Conservation (phyloP, 768 basidiomycete genomes). For the Baorangia bicolor region DNA sequence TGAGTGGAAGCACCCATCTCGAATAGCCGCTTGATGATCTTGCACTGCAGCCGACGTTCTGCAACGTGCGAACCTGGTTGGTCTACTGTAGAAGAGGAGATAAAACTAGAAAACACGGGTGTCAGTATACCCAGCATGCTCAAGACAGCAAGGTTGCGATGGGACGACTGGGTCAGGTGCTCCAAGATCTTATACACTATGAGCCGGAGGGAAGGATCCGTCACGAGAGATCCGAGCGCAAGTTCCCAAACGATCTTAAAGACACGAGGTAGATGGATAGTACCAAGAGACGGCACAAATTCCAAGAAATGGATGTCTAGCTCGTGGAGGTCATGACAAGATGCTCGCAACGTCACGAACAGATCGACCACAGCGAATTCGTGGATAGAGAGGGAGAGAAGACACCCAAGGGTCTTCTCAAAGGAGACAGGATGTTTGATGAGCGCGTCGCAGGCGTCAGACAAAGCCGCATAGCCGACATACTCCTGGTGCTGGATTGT, state of each 20-base stretch:
- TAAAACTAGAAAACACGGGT: constrained; percentile 41
- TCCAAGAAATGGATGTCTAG: constrained; percentile 44
- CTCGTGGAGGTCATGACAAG: constrained; percentile 39
- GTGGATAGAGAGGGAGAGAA: constrained; percentile 65
- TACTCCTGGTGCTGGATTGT: constrained; percentile 15
- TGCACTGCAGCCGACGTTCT: constrained; percentile 57
- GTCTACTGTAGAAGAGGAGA: constrained; percentile 22
- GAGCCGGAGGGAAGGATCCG: constrained; percentile 46
- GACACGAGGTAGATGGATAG: constrained; percentile 59
- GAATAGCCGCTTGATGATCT: constrained; percentile 63
- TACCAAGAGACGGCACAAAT: constrained; percentile 39
- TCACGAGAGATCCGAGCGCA: constrained; percentile 35
- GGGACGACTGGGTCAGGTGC: constrained; percentile 54
- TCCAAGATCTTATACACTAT: constrained; percentile 63
- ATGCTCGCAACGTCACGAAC: constrained; percentile 46
- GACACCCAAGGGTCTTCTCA: constrained; percentile 60
- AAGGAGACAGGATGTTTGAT: constrained; percentile 45
- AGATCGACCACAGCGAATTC: constrained; percentile 58
- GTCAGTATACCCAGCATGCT: constrained; percentile 56
- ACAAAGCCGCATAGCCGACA: constrained; percentile 67
- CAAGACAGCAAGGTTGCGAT: constrained; percentile 69
- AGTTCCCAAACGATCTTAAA: constrained; percentile 59
- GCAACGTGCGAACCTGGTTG: constrained; percentile 10
- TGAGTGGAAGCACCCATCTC: constrained; percentile 71
- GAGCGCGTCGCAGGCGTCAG: constrained; percentile 56